Conservation (phyloP, 495 filamentous ascomycete species). For the Podospora appendiculata region DNA sequence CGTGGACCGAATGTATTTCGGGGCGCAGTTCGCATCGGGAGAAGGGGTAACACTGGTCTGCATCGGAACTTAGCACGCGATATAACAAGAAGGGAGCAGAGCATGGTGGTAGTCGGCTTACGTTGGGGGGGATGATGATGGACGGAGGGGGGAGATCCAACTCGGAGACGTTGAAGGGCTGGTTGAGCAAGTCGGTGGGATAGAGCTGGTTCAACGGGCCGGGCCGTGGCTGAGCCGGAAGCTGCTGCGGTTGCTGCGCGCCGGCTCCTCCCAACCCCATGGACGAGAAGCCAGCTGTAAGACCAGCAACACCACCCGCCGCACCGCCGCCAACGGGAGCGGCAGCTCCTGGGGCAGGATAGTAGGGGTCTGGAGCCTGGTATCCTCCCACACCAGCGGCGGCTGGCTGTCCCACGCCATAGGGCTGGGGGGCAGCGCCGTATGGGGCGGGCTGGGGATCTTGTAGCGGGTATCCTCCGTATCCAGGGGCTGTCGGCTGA, state of each 20-base stretch:
- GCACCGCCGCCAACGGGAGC: slow-evolving; percentile 47
- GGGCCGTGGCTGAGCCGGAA: slow-evolving; percentile 39
- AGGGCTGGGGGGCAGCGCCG: slow-evolving; percentile 34
- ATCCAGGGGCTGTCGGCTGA: slow-evolving; percentile 30
- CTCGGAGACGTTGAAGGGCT: slow-evolving; percentile 90
- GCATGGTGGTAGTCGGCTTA: slow-evolving; percentile 39
- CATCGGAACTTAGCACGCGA: slow-evolving; percentile 14
- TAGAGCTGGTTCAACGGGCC: slow-evolving; percentile 77
- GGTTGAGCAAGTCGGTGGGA: slow-evolving; percentile 81
- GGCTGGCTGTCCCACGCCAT: slow-evolving; percentile 39
- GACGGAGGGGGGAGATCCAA: slow-evolving; percentile 87
- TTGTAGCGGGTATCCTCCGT: slow-evolving; percentile 54
- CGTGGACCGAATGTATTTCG: slow-evolving; percentile 94
- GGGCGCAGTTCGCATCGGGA: slow-evolving; percentile 81
- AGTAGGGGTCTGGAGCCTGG: slow-evolving; percentile 59
- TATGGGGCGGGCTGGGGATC: slow-evolving; percentile 52
- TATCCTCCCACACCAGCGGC: slow-evolving; percentile 43
- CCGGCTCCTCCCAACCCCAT: slow-evolving; percentile 59
- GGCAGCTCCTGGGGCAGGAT: slow-evolving; percentile 45
- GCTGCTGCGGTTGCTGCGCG: slow-evolving; percentile 47
- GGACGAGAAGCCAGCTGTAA: slow-evolving; percentile 76
- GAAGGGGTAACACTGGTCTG: slow-evolving; percentile 90
- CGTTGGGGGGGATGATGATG: slow-evolving; percentile 85
- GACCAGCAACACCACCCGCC: slow-evolving; percentile 57
- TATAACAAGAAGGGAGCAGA: neutral